Evolutionary conservation across 169 alveolate genomes (phyloP), one percentile per base, ranked within the genome.

Genomic region (Miamiensis avidus): DNA sequence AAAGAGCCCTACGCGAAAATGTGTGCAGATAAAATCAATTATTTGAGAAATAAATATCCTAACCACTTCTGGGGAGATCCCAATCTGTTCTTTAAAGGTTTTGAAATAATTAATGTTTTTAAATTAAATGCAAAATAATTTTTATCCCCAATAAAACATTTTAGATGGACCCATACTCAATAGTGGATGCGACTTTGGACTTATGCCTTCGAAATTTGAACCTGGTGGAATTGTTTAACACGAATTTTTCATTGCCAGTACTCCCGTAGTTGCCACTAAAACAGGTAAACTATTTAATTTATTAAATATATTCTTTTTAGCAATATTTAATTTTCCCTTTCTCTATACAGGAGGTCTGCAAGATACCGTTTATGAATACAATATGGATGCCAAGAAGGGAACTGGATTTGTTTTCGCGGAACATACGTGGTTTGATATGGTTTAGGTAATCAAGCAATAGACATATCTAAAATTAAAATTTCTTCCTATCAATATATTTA

Each of bases 151-250:
- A n/a, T n/a, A n/a, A n/a, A n/a, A n/a, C n/a, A n/a, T n/a, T 49
- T 11, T 11, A 49, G 98, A 97, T 86, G 99, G 98, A 20, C 96
- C 98, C 29, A 77, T 94, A 33, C 95, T 96, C 26, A 96, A 96
- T 82, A 83, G 92, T 34, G 99, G 99, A 15, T 93, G 97, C 69
- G 98, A 97, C 83, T 96, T 92, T 75, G 98, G 98, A 29, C 88
- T 97, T 65, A 97, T 97, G 99, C 99, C 99, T 76, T 91, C 97
- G 0, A 76, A 91, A 65, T 97, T 97, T 88, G 99, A 97, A 91
- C 99, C 99, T 15, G 98, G 98, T 33, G 99, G 99, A 76, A 97
- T 97, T 74, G 98, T 97, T 0, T 95, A 97, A 92, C 99, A 97
- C 85, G 99, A 97, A 85, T 97, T 97, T 93, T 97, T 97, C 81